Base-by-base conservation (phyloP, 2,329 filamentous ascomycete species). In the Diaporthe sp. region DNA sequence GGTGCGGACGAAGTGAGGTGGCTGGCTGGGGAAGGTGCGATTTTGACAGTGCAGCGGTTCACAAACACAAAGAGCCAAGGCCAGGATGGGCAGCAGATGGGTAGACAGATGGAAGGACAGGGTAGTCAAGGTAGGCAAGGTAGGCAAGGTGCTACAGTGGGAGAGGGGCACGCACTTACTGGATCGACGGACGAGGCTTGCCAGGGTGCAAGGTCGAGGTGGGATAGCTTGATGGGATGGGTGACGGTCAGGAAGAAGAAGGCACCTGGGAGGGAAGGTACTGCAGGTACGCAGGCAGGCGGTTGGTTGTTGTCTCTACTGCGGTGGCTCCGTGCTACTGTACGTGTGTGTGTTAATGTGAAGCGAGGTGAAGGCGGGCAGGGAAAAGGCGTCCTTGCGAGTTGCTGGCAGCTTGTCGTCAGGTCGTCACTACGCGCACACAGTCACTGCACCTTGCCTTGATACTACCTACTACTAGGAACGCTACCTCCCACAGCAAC, bases 11-110 rank as follows among this genome's bases (percentile, higher is more conserved):
- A 58, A 58, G 72, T 74, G 53, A 61, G 71, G 60, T 68, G 68
- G 55, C 71, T 62, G 75, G 71, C 51, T 49, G 65, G 34, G 46
- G 74, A 62, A 72, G 68, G 60, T 55, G 44, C 62, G 62, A 73
- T 70, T 28, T 28, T 46, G 46, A 72, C 72, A n/a, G 55, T 58
- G 55, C 68, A 67, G 70, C n/a, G 75, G 60, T 62, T 73, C 75
- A 77, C 70, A 76, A 67, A 57, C 42, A 65, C 42, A 65, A 65
- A 46, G 61, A 49, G 61, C 28, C 62, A 67, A 37, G 62, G 62
- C 44, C 62, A 67, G 62, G 62, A 51, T 37, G 42, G 60, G 28
- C 28, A 31, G 46, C 15, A 55, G 46, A 31, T 39, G 53, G 46
- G 62, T 39, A 39, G 62, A 51, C 46, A 71, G 67, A 42, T 71